These are phyloP conservation scores for Lantana camara DNA, from an alignment of 257 asterid genomes.

Conservation along the genomic window DNA sequence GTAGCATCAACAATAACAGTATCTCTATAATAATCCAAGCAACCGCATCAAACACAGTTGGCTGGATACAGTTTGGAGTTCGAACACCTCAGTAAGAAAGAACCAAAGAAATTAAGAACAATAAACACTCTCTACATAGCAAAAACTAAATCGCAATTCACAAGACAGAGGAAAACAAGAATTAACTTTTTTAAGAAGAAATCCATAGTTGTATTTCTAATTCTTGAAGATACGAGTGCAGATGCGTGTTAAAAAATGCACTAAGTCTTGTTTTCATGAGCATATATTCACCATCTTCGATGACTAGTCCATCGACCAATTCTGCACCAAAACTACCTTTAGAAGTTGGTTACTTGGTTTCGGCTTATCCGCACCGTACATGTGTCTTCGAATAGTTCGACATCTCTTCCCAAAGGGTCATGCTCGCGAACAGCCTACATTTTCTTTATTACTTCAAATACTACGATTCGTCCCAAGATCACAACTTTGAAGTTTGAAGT, in stretches of 20 bases:
- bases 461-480: background rate
- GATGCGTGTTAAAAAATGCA: slow-evolving; percentile 86
- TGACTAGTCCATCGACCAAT: slow-evolving; percentile 70
- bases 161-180: background rate
- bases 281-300: slow-evolving; percentile 79
- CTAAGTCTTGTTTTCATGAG: slow-evolving; percentile 89
- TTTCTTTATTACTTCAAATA: background rate
- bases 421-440: slow-evolving; percentile 89
- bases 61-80: slow-evolving; percentile 90
- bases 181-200: background rate
- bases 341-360: slow-evolving; percentile 73
- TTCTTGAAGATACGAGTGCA: slow-evolving; percentile 74
- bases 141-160: background rate
- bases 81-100: slow-evolving; percentile 64
- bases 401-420: slow-evolving; percentile 83
- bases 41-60: slow-evolving; percentile 87
- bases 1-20: slow-evolving; percentile 78
- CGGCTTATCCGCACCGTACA: slow-evolving; percentile 57
- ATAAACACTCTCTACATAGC: background rate
- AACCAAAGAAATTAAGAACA: slow-evolving; percentile 11
- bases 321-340: slow-evolving; percentile 85
- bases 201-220: slow-evolving; percentile 45
- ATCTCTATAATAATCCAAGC: slow-evolving; percentile 71
- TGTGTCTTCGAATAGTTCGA: slow-evolving; percentile 71
- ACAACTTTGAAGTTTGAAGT: too few species aligned